These are phyloP conservation scores for Geotrichum phurueaensis DNA, from an alignment of 1,139 yeast species.

Conservation along the genomic window DNA sequence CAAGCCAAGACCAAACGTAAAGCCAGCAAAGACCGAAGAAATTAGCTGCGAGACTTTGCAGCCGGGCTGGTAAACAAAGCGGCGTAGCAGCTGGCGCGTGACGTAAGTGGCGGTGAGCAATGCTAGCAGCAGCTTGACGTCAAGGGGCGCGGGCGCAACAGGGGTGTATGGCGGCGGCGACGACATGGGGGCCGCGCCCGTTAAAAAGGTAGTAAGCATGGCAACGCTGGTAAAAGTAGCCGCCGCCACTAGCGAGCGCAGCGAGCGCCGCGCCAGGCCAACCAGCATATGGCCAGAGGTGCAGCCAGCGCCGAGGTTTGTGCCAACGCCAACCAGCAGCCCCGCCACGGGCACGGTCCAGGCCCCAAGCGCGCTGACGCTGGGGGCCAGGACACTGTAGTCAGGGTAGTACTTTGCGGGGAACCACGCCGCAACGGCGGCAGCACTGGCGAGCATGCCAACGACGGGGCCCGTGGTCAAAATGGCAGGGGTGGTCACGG, in stretches of 20 bases:
- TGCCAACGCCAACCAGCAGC: conserved; percentile 42
- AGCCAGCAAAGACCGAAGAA: conserved; percentile 37
- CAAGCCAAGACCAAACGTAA: conserved; percentile 43
- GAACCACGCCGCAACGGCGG: conserved; percentile 22
- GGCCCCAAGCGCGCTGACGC: conserved; percentile 12
- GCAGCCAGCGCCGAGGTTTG: conserved; percentile 44
- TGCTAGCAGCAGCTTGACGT: conserved; percentile 16
- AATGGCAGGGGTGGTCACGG: conserved; percentile 25
- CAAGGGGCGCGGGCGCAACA: conserved; percentile 19
- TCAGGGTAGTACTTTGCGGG: conserved; percentile 31
- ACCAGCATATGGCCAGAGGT: conserved; percentile 49
- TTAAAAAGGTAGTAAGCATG: conserved; percentile 25
- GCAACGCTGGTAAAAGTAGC: conserved; percentile 36
- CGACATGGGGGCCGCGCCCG: conserved; percentile 25
- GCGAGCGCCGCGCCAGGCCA: conserved; percentile 42
- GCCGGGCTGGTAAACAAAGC: conserved; percentile 7
- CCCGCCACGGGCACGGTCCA: conserved; percentile 32
- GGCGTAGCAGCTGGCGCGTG: conserved; percentile 19
- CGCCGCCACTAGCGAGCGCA: conserved; percentile 43
- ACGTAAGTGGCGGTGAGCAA: conserved; percentile 16
- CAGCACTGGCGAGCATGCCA: conserved; percentile 33
- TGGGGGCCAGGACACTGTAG: conserved; percentile 23
- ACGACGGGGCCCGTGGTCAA: conserved; percentile 29
- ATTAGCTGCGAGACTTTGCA: conserved; percentile 22
- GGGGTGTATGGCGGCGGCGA: conserved; percentile 19